Evolutionary conservation across 768 basidiomycete species (phyloP).

Genomic region (Phylloporus sp.): DNA sequence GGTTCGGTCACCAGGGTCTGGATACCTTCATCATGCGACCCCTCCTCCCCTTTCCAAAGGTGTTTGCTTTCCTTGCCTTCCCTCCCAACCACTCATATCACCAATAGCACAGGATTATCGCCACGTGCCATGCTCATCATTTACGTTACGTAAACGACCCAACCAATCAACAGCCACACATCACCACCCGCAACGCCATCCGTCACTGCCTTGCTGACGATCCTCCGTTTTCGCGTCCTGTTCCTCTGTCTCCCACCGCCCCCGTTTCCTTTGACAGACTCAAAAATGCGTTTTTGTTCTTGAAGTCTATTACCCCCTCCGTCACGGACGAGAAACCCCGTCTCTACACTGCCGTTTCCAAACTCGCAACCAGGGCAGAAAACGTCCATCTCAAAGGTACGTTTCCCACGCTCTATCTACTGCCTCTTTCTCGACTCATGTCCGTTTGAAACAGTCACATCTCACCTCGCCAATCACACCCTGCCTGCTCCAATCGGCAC

Average conservation of each 20-base stretch:
- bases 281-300: conserved; percentile 24
- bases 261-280: conserved; percentile 31
- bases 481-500: conserved; percentile 47
- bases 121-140: conserved; percentile 62
- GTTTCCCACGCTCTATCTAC: neutral
- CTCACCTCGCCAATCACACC: conserved; percentile 32
- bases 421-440: too few species aligned
- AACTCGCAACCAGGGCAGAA: conserved; percentile 34
- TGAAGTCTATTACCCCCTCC: conserved; percentile 32
- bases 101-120: conserved; percentile 72
- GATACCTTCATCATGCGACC: conserved; percentile 67
- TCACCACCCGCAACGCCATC: conserved; percentile 70
- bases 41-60: conserved; percentile 64
- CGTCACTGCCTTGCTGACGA: conserved; percentile 39
- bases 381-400: conserved; percentile 46
- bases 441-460: conserved; percentile 42
- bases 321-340: conserved; percentile 31
- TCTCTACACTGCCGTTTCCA: conserved; percentile 35
- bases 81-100: neutral
- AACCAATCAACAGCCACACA: conserved; percentile 69
- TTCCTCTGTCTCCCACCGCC: conserved; percentile 29
- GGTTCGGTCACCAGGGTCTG: conserved; percentile 55
- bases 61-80: conserved; percentile 24
- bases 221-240: conserved; percentile 10
- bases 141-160: conserved; percentile 60